Conservation (phyloP, 139 green algal genomes). For the Auxenochlorella pyrenoidosa region DNA sequence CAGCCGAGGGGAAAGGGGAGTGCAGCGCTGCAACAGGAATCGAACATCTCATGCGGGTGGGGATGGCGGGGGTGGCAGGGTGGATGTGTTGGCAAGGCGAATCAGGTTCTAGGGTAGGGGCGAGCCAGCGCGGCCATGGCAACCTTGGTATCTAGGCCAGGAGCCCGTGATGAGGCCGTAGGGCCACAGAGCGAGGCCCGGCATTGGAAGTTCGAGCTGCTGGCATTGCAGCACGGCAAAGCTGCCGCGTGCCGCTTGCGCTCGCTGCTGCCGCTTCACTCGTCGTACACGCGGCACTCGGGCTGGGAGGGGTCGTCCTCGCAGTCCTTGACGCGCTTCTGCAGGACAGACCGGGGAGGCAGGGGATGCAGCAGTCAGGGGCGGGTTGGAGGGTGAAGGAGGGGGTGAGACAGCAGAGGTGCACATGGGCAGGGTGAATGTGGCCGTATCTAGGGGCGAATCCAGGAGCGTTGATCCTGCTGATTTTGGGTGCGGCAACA, state of each 20-base stretch:
- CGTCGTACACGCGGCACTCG: constrained; percentile 43
- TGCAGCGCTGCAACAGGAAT: neutral
- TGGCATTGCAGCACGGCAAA: neutral
- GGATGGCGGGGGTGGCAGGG: neutral
- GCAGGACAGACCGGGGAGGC: neutral
- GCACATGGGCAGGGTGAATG: neutral
- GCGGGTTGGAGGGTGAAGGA: neutral
- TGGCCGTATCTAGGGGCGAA: too few species aligned
- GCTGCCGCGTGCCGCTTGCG: neutral
- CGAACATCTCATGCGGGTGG: neutral
- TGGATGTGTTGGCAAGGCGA: constrained; percentile 2
- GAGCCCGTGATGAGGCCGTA: neutral
- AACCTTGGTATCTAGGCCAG: neutral
- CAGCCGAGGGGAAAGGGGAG: constrained; percentile 11
- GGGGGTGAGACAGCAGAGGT: neutral
- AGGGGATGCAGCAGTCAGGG: neutral
- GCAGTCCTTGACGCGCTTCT: constrained; percentile 32
- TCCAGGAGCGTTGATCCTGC: too few species aligned
- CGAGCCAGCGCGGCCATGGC: neutral
- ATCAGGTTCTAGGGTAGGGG: neutral
- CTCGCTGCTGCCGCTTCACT: neutral
- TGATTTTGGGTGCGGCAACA: too few species aligned
- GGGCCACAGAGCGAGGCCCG: too few species aligned
- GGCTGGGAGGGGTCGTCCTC: constrained; percentile 20
- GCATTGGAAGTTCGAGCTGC: neutral